phyloP scores from a whole-genome alignment of 371 early-diverging fungal genomes.

The Mucor piriformis region DNA sequence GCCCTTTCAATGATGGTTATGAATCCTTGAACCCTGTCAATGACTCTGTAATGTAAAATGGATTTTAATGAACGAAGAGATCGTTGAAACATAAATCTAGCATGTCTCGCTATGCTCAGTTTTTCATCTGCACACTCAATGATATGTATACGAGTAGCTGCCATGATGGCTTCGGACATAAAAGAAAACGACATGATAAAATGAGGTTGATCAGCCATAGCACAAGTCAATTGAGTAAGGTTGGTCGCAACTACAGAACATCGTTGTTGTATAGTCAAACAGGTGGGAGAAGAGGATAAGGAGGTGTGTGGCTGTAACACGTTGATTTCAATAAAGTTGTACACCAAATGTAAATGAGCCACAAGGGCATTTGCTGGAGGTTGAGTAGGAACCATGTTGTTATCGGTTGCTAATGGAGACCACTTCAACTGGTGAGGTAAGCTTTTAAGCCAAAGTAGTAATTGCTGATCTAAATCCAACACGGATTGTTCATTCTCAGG shows the following conservation, averaged over 20 bases:
- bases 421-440: conserved; percentile 32
- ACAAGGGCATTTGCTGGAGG: conserved; percentile 35
- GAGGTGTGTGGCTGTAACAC: conserved; percentile 9
- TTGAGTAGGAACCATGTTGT: conserved; percentile 21
- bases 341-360: conserved; percentile 29
- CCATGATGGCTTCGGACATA: conserved; percentile 17
- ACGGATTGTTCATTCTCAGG: conserved; percentile 25
- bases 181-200: conserved; percentile 22
- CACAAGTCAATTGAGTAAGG: conserved; percentile 21
- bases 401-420: conserved; percentile 24
- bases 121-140: conserved; percentile 24
- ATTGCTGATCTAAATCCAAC: conserved; percentile 22
- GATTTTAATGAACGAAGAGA: conserved; percentile 24
- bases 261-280: conserved; percentile 25
- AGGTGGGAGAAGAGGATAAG: neutral
- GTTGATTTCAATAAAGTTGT: conserved; percentile 24
- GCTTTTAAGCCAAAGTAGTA: conserved; percentile 19
- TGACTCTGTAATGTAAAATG: conserved; percentile 16
- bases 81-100: conserved; percentile 44
- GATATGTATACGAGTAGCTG: conserved; percentile 20
- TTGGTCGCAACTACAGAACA: conserved; percentile 23
- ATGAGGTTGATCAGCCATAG: conserved; percentile 21
- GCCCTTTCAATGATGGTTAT: conserved; percentile 18
- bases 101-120: conserved; percentile 26
- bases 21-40: conserved; percentile 32